These are phyloP conservation scores for Yamadazyma siamensis DNA, from an alignment of 1,139 yeast species.

Conservation along the genomic window DNA sequence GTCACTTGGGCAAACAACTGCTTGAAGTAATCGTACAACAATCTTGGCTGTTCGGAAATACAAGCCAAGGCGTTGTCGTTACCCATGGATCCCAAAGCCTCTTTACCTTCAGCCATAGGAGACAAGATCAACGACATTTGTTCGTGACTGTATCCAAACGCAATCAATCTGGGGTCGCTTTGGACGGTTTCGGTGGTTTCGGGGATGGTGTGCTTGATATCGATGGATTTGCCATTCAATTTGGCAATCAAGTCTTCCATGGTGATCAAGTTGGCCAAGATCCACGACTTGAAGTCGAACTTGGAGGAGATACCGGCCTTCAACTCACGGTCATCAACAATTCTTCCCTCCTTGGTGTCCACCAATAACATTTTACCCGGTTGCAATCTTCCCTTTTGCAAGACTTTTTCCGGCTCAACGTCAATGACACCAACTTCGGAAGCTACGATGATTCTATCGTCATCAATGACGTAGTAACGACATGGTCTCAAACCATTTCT, in stretches of 20 bases:
- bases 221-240: slow-evolving; percentile 48
- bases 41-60: slow-evolving; percentile 86
- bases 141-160: slow-evolving; percentile 91
- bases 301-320: slow-evolving; percentile 79
- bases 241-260: slow-evolving; percentile 70
- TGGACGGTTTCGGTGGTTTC: slow-evolving; percentile 48
- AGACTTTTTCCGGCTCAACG: slow-evolving; percentile 75
- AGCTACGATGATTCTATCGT: slow-evolving; percentile 95
- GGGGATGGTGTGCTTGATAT: slow-evolving; percentile 19
- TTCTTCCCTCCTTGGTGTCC: slow-evolving; percentile 88
- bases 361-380: slow-evolving; percentile 97
- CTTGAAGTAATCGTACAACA: slow-evolving; percentile 90
- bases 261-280: slow-evolving; percentile 78
- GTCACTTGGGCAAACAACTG: slow-evolving; percentile 98
- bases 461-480: slow-evolving; percentile 92
- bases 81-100: slow-evolving; percentile 98
- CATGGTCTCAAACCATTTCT: slow-evolving; percentile 98
- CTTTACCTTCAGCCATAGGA: slow-evolving; percentile 97
- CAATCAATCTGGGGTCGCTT: slow-evolving; percentile 76
- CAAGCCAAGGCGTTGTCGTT: slow-evolving; percentile 97
- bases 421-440: slow-evolving; percentile 97
- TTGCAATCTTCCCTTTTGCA: slow-evolving; percentile 89
- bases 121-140: slow-evolving; percentile 80
- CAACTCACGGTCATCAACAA: slow-evolving; percentile 89
- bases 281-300: slow-evolving; percentile 92